Conservation (phyloP, 2,329 filamentous ascomycete species). For the Ophiostoma quercus region DNA sequence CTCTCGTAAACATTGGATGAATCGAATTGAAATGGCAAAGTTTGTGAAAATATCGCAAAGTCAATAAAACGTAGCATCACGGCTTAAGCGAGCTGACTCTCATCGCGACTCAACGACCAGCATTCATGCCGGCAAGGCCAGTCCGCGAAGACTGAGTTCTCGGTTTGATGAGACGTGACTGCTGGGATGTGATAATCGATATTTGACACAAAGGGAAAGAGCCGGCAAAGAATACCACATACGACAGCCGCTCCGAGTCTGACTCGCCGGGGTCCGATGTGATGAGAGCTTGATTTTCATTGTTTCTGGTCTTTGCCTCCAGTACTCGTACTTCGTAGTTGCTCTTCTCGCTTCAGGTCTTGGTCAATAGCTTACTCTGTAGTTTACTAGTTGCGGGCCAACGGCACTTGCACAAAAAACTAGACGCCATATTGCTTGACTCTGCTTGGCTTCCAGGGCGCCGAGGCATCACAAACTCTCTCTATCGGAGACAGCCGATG, state of each 20-base stretch:
- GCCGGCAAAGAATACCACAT: background rate
- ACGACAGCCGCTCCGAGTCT: background rate
- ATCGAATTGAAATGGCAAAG: background rate
- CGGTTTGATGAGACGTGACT: background rate
- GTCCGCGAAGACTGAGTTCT: background rate
- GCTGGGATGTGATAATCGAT: background rate
- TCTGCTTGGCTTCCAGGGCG: background rate
- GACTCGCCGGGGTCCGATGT: background rate
- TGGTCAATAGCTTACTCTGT: background rate
- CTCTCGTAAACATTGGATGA: conserved; percentile 5
- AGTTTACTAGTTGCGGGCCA: background rate
- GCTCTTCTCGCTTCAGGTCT: background rate
- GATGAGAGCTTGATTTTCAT: background rate
- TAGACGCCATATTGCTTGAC: background rate
- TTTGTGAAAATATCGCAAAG: background rate
- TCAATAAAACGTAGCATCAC: background rate
- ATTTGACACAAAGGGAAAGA: background rate
- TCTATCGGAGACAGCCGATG: background rate
- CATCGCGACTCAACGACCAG: background rate
- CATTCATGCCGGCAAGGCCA: background rate
- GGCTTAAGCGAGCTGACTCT: background rate
- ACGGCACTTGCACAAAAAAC: background rate
- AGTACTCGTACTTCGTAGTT: too few species aligned
- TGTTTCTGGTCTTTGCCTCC: too few species aligned
- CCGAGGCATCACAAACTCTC: background rate